A percentile compares a stretch with the other conserved stretches of the same genome.
phyloP scores from a whole-genome alignment of 2,329 filamentous ascomycete genomes.

The Penicillium verrucosum region DNA sequence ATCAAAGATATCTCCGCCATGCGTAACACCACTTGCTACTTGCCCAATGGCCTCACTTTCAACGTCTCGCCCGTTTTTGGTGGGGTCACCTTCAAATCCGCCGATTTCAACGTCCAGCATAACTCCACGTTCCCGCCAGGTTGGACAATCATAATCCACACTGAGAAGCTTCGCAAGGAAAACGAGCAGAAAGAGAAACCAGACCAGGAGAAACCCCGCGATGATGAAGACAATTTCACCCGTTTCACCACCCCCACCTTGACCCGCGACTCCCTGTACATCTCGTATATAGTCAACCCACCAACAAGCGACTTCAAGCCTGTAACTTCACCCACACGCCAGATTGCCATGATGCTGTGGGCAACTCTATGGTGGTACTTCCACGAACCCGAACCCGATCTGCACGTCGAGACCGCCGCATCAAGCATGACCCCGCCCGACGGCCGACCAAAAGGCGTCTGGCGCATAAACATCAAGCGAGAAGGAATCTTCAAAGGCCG shows the following conservation, averaged over 20 bases:
- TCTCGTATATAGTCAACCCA: constrained; percentile 86
- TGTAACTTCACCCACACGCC: constrained; percentile 73
- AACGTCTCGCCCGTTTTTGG: constrained; percentile 83
- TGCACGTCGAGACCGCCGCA: constrained; percentile 59
- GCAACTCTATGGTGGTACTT: constrained; percentile 97
- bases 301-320: constrained; percentile 76
- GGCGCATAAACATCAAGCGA: constrained; percentile 77
- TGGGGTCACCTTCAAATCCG: constrained; percentile 84
- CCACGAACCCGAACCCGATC: constrained; percentile 72
- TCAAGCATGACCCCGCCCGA: constrained; percentile 63
- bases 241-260: constrained; percentile 73
- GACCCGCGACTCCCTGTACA: constrained; percentile 77
- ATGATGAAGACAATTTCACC: constrained; percentile 32
- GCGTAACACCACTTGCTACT: constrained; percentile 45
- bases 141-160: constrained; percentile 86
- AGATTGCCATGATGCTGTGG: constrained; percentile 97
- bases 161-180: constrained; percentile 48
- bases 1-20: constrained; percentile 17
- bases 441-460: constrained; percentile 78
- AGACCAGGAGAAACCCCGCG: constrained; percentile 15
- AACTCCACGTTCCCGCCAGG: constrained; percentile 68
- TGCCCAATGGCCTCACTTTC: constrained; percentile 85
- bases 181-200: constrained; percentile 16
- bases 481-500: constrained; percentile 85
- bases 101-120: constrained; percentile 64